phyloP scores from a whole-genome alignment of 78 protist species.

The Cavenderia fasciculata region DNA sequence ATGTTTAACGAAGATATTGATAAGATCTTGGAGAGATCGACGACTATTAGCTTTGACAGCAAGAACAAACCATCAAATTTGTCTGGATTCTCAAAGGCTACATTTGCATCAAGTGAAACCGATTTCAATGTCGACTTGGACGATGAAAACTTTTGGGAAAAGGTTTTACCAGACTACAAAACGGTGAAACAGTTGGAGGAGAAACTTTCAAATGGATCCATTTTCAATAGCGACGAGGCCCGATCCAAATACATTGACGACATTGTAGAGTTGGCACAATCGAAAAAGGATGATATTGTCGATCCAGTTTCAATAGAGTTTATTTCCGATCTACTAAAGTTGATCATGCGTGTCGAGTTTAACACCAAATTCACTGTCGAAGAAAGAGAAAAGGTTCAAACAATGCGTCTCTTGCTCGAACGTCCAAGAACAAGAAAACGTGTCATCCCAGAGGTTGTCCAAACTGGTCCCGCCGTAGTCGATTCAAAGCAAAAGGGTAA shows the following conservation, averaged over 20 bases:
- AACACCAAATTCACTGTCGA: conserved; percentile 28
- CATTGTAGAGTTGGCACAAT: conserved; percentile 26
- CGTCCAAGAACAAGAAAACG: conserved; percentile 70
- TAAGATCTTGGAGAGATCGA: conserved; percentile 75
- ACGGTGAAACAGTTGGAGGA: conserved; percentile 77
- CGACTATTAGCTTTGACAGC: conserved; percentile 40
- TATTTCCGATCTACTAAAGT: conserved; percentile 52
- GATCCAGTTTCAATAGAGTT: conserved; percentile 48
- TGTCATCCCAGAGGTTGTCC: conserved; percentile 53
- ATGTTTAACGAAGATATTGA: conserved; percentile 84
- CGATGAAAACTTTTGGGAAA: conserved; percentile 89
- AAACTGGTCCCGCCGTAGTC: neutral
- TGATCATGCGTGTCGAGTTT: conserved; percentile 60
- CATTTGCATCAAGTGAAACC: conserved; percentile 47
- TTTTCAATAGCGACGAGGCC: conserved; percentile 20
- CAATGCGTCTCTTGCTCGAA: conserved; percentile 37
- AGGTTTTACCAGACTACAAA: conserved; percentile 79
- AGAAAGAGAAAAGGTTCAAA: conserved; percentile 51
- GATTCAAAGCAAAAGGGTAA: neutral
- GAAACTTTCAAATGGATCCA: neutral
- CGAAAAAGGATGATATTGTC: conserved; percentile 26
- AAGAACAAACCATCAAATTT: conserved; percentile 13
- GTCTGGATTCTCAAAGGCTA: conserved; percentile 84
- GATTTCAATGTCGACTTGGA: conserved; percentile 77
- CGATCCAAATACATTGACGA: conserved; percentile 49